phyloP scores from a whole-genome alignment of 805 yeast species.

The Pichia paraexigua region DNA sequence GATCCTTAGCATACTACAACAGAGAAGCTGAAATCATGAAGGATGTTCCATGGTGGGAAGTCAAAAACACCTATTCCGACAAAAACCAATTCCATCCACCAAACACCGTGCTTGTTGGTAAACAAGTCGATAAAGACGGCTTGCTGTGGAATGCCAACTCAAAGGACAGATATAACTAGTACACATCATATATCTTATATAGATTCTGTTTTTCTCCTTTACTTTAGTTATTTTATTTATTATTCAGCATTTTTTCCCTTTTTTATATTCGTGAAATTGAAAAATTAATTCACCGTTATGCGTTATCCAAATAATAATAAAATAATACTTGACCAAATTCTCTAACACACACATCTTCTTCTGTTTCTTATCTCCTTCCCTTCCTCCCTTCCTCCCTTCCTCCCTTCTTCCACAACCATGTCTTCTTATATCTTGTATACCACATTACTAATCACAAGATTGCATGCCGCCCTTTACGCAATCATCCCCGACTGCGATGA shows the following conservation, averaged over 20 bases:
- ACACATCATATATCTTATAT: too few relatives aligned
- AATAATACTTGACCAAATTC: too few relatives aligned
- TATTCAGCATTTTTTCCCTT: not conserved
- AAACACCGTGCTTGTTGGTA: slow-evolving; percentile 29
- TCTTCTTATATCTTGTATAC: slow-evolving; percentile 2
- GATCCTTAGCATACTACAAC: slow-evolving; percentile 54
- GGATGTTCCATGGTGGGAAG: slow-evolving; percentile 56
- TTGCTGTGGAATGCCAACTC: slow-evolving; percentile 26
- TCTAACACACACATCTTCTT: too few relatives aligned
- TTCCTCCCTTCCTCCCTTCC: too few relatives aligned
- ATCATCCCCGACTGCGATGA: slow-evolving; percentile 92
- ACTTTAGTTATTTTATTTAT: not conserved
- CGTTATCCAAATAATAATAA: too few relatives aligned
- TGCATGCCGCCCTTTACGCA: slow-evolving; percentile 38
- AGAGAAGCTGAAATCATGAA: slow-evolving; percentile 65
- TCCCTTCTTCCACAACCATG: not conserved
- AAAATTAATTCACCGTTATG: too few relatives aligned
- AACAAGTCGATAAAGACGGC: slow-evolving; percentile 27
- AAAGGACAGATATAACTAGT: slow-evolving; percentile 20
- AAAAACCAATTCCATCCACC: slow-evolving; percentile 31
- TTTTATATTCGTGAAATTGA: too few relatives aligned
- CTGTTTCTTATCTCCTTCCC: too few relatives aligned
- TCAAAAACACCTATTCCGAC: slow-evolving; percentile 33
- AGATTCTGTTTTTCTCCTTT: not conserved
- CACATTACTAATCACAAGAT: slow-evolving; percentile 8